Conservation (phyloP, 225 moss, liverwort and hornwort species). For the Pseudoscleropodium purum region DNA sequence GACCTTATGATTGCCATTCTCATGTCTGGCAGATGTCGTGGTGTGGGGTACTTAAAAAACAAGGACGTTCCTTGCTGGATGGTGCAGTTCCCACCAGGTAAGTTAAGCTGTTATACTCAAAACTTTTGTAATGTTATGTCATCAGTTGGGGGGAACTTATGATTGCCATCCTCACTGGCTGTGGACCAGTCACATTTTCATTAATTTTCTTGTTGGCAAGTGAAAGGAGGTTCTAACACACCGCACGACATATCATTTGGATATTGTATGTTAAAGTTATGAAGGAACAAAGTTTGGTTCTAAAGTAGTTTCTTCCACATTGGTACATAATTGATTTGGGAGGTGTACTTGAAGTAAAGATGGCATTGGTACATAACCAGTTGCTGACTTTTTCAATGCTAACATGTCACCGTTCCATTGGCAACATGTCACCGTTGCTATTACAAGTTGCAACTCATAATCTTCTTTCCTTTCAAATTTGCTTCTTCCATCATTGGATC, state of each 20-base stretch:
- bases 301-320: too few relatives aligned
- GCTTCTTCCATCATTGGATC: too few relatives aligned
- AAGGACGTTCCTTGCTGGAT: background rate
- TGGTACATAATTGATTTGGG: background rate
- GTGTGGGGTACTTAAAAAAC: background rate
- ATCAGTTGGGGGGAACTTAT: background rate
- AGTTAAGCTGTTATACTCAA: background rate
- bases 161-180: background rate
- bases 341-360: background rate
- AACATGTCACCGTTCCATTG: too few relatives aligned
- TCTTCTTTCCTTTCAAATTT: too few relatives aligned
- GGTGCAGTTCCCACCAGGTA: background rate
- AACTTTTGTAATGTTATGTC: background rate
- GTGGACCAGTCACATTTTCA: background rate
- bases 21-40: background rate
- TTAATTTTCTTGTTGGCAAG: too few relatives aligned
- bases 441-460: too few relatives aligned
- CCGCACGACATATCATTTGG: background rate
- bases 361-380: too few relatives aligned
- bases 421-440: too few relatives aligned
- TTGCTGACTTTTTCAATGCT: too few relatives aligned
- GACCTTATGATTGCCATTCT: background rate
- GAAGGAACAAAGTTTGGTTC: background rate
- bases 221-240: too few relatives aligned
- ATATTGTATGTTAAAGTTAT: background rate